Percentiles rank a stretch among this genome's conserved stretches.
phyloP scores from a whole-genome alignment of 768 basidiomycete genomes.

The Sporobolomyces roseus region DNA sequence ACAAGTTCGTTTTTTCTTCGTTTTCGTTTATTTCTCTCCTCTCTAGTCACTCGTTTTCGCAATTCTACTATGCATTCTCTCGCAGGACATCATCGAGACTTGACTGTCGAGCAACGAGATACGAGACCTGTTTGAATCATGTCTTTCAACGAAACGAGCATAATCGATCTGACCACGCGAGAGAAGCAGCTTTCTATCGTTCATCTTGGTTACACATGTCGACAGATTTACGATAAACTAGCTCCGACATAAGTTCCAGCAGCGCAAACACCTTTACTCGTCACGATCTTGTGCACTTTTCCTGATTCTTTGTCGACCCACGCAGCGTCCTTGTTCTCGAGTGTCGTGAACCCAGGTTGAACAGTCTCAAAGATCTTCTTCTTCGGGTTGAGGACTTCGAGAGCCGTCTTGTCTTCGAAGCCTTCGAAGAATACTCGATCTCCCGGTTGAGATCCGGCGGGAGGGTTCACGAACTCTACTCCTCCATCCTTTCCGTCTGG shows the following conservation, averaged over 20 bases:
- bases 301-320: conserved; percentile 77
- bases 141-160: too few species aligned
- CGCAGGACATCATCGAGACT: background rate
- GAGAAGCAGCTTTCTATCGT: background rate
- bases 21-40: background rate
- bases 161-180: too few species aligned
- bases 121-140: too few species aligned
- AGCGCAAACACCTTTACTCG: conserved; percentile 73
- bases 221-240: conserved; percentile 68
- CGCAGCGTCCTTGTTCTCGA: conserved; percentile 80
- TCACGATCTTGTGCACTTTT: conserved; percentile 75
- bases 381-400: conserved; percentile 83
- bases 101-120: too few species aligned
- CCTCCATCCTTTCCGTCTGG: conserved; percentile 68
- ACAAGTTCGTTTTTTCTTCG: background rate
- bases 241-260: conserved; percentile 82
- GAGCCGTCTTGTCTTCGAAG: conserved; percentile 66
- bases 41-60: background rate
- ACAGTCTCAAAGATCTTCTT: conserved; percentile 98
- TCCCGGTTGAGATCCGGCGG: conserved; percentile 76
- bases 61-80: background rate
- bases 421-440: conserved; percentile 96
- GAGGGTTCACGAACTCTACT: conserved; percentile 86
- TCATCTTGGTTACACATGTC: too few species aligned
- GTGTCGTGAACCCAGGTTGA: conserved; percentile 87